A percentile compares a stretch with the other conserved stretches of the same genome.
These are phyloP conservation scores for Cymbopogon flexuosus DNA, from an alignment of 202 grass and related monocot genomes.

Conservation along the genomic window DNA sequence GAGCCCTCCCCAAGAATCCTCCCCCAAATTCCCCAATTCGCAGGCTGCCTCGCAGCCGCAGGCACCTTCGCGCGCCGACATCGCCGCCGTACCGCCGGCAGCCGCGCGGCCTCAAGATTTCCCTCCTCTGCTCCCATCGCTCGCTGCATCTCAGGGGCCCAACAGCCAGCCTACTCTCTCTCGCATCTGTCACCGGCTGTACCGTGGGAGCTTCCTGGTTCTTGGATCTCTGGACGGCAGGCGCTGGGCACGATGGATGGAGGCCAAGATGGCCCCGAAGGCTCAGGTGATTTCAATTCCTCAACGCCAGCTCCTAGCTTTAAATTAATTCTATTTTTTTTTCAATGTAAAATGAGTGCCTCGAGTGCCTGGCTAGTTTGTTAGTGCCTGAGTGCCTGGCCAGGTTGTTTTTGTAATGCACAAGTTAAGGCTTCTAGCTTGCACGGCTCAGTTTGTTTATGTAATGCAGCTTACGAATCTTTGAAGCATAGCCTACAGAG, in stretches of 20 bases:
- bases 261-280: conserved; percentile 29
- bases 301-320: background rate
- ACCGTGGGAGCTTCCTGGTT: background rate
- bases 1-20: background rate
- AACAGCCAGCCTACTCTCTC: background rate
- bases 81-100: conserved; percentile 19
- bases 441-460: background rate
- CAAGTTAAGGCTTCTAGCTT: background rate
- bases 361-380: background rate
- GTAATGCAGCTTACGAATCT: background rate
- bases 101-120: background rate
- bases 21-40: conserved; percentile 13
- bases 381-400: background rate
- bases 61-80: conserved; percentile 1
- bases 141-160: background rate
- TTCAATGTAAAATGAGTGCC: background rate
- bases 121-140: background rate
- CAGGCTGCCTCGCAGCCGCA: conserved; percentile 2
- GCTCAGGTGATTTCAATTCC: conserved; percentile 24
- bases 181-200: background rate
- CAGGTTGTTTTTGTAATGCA: background rate
- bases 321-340: background rate
- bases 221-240: conserved; percentile 18
- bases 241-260: conserved; percentile 27
- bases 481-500: background rate